Percentiles rank a stretch among this genome's conserved stretches.
Evolutionary conservation across 2,329 filamentous ascomycete species (phyloP).

Genomic region (Fusarium subtropicale): DNA sequence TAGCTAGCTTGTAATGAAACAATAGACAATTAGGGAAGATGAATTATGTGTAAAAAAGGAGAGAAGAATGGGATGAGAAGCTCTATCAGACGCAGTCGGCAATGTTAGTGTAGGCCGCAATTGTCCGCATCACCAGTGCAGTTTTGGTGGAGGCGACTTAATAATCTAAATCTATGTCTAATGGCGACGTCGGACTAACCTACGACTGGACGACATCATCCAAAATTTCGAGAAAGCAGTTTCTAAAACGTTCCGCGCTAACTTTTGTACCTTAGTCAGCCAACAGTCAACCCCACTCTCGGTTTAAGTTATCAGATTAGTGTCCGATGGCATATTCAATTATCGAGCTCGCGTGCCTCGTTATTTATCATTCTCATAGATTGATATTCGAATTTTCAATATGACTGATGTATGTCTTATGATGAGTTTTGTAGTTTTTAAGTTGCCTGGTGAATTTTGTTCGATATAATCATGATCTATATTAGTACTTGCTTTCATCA

Average conservation of each 20-base stretch:
- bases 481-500: neutral
- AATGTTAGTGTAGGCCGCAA: constrained; percentile 41
- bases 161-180: constrained; percentile 39
- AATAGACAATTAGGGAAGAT: constrained; percentile 33
- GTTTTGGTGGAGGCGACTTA: constrained; percentile 49
- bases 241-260: constrained; percentile 30
- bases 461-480: neutral
- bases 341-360: constrained; percentile 35
- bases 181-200: constrained; percentile 47
- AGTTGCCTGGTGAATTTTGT: neutral
- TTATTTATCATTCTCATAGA: neutral
- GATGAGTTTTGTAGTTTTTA: neutral
- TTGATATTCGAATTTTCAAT: neutral
- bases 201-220: constrained; percentile 46
- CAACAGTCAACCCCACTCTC: constrained; percentile 27
- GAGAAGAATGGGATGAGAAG: constrained; percentile 8
- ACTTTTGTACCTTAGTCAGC: constrained; percentile 24
- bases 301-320: constrained; percentile 39
- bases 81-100: constrained; percentile 25
- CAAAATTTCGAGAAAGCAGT: constrained; percentile 48
- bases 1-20: constrained; percentile 24
- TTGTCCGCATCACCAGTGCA: constrained; percentile 49
- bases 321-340: constrained; percentile 20
- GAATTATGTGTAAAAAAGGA: constrained; percentile 16
- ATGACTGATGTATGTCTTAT: neutral